A percentile compares a stretch with the other conserved stretches of the same genome.
These are phyloP conservation scores for Phaseolus lunatus DNA, from an alignment of 306 rosid species.

Conservation along the genomic window DNA sequence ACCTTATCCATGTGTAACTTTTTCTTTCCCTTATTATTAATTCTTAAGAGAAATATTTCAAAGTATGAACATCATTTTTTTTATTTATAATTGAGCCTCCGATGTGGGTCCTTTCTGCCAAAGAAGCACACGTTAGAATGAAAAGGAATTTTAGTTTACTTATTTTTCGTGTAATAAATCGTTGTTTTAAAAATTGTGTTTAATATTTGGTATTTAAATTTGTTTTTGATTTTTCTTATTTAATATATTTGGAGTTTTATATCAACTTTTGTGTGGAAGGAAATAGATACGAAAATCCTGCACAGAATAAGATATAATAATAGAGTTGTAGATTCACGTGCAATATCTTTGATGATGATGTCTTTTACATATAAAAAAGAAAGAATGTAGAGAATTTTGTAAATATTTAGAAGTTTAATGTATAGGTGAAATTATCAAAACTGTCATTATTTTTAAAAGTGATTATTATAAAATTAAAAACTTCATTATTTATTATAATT, in stretches of 20 bases:
- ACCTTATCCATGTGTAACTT: slow-evolving; percentile 7
- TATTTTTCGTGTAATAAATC: background rate
- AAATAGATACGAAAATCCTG: background rate
- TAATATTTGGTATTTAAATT: background rate
- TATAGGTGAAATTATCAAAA: background rate
- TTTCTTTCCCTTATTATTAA: slow-evolving; percentile 4
- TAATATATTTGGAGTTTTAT: background rate
- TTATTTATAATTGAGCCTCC: slow-evolving; percentile 14
- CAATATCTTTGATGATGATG: background rate
- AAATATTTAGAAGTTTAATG: too few relatives aligned
- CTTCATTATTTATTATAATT: background rate
- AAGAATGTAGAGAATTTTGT: background rate
- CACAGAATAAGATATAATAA: background rate
- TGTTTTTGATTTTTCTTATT: background rate
- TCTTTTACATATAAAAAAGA: background rate
- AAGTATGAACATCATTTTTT: background rate
- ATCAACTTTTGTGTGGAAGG: background rate
- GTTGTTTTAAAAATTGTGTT: background rate
- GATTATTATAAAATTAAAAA: background rate
- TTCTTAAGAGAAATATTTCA: background rate
- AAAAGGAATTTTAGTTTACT: slow-evolving; percentile 9
- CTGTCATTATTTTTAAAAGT: background rate
- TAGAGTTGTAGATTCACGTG: slow-evolving; percentile 12
- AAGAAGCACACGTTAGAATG: background rate
- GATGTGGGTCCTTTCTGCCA: slow-evolving; percentile 9